phyloP scores from a whole-genome alignment of 2,329 filamentous ascomycete species.

The Cryphonectria japonica region DNA sequence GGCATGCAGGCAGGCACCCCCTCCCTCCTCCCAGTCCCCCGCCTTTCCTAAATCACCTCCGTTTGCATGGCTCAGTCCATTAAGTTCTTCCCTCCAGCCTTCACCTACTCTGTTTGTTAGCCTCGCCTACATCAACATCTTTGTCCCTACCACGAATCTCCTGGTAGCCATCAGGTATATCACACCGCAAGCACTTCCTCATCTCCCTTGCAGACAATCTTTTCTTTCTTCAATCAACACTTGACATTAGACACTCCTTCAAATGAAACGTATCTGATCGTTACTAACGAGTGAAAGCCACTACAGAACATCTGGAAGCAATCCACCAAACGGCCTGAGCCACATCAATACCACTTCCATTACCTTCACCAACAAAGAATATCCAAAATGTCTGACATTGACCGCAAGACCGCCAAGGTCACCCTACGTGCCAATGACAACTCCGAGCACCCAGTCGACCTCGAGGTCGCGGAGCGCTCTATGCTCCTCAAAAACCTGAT shows the following conservation, averaged over 20 bases:
- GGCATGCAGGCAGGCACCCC: not conserved
- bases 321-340: conserved; percentile 10
- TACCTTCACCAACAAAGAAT: conserved; percentile 8
- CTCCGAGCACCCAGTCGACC: conserved; percentile 61
- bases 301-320: conserved; percentile 19
- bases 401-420: conserved; percentile 40
- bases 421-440: conserved; percentile 57
- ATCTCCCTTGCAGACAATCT: not conserved
- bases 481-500: conserved; percentile 98
- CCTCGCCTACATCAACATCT: not conserved
- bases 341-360: conserved; percentile 12
- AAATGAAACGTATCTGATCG: not conserved
- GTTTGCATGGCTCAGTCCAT: not conserved
- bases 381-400: conserved; percentile 37
- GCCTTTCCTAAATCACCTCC: not conserved
- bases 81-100: not conserved
- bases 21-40: not conserved
- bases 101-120: not conserved
- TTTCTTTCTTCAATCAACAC: not conserved
- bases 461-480: conserved; percentile 84
- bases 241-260: not conserved
- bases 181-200: not conserved
- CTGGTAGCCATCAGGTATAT: not conserved
- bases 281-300: not conserved
- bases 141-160: not conserved